Conservation (phyloP, 179 eudicot species). For the Actinidia chinensis region DNA sequence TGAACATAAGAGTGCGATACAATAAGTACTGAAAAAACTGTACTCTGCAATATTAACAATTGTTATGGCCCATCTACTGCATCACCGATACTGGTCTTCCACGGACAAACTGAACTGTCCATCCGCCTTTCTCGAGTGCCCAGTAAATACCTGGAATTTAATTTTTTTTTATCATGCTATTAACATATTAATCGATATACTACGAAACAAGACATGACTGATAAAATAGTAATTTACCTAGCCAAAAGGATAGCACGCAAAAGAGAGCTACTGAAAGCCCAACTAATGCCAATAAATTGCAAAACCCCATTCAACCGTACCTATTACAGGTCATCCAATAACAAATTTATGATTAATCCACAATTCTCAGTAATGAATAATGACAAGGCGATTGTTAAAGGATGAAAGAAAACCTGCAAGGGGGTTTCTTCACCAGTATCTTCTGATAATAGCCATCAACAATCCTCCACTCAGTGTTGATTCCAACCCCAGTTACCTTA, state of each 20-base stretch:
- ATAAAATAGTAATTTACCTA: constrained; percentile 43
- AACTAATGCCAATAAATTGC: constrained; percentile 81
- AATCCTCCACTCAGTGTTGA: constrained; percentile 93
- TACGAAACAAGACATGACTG: neutral
- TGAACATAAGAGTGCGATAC: constrained; percentile 16
- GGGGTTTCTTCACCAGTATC: constrained; percentile 96
- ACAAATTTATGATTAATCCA: neutral
- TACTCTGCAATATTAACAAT: constrained; percentile 72
- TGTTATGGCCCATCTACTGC: constrained; percentile 59
- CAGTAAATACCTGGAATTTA: constrained; percentile 62
- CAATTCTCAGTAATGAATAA: neutral
- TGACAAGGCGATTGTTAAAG: constrained; percentile 10
- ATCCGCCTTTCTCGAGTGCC: constrained; percentile 57
- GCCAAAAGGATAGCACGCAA: constrained; percentile 56
- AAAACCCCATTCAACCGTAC: constrained; percentile 92
- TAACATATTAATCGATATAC: constrained; percentile 6
- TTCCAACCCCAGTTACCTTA: constrained; percentile 90
- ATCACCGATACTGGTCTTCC: constrained; percentile 54
- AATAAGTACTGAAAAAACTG: constrained; percentile 4
- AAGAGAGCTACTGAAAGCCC: constrained; percentile 79
- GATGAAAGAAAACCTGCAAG: constrained; percentile 54
- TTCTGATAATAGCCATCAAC: constrained; percentile 89
- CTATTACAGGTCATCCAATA: constrained; percentile 32
- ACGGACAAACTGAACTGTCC: constrained; percentile 61
- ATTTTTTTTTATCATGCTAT: neutral